Evolutionary conservation across 306 rosid genomes (phyloP), one percentile per base, ranked within the genome.

Genomic region (Corylus americana): DNA sequence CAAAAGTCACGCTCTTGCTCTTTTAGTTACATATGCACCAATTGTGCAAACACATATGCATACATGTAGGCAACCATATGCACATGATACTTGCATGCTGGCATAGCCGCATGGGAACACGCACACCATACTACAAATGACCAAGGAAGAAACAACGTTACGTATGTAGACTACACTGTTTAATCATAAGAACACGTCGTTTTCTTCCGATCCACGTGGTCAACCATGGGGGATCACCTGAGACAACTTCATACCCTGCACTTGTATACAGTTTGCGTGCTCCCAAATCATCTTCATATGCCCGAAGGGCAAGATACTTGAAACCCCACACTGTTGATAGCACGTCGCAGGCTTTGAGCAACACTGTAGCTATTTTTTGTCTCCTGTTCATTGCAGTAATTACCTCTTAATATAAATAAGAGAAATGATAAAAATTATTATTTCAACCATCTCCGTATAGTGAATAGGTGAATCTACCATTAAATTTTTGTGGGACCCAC

Each of bases 161-260:
- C 29, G 13, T 20, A 77, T 73, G 48, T 14, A 45, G 64, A 49
- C 55, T 78, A 74, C 87, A 76, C 58, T 54, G 76, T 80, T 90
- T 94, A 59, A 90, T 76, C 98, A 94, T 84, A 62, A 93, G 89
- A 83, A 92, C 88, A 22, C 97, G 94, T 12, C 91, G 89, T 83
- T 92, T 94, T 78, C 86, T 87, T 81, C 97, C 98, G 55, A 94
- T 83, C 98, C 98, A 94, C 76, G 92, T 79, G 64, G 89, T 85
- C 79, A 85, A 53, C 97, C 97, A 94, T 48, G 87, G 89, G 6
- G 98, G 92, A 83, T 92, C 97, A 70, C 85, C 83, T 1, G 91
- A 90, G 17, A 90, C 89, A 67, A 92, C 90, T 49, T 47, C 39
- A 77, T 88, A 94, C 4, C 98, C 98, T 9, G 97, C 97, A 78